Base-by-base conservation (phyloP, 805 yeast species). In the Candida peoriensis region DNA sequence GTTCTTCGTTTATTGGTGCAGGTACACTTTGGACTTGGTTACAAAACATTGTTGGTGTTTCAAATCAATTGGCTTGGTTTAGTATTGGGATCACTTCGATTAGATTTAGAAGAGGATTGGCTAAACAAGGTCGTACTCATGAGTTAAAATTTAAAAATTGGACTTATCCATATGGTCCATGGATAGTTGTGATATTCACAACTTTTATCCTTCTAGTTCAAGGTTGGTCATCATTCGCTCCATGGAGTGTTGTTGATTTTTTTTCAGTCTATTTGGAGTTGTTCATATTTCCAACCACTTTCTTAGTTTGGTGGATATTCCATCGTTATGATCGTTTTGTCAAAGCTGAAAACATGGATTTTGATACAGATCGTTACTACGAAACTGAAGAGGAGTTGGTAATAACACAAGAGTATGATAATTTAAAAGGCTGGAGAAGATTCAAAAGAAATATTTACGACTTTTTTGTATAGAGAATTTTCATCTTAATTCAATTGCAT, bases 21-120 rank as follows among this genome's bases (percentile, higher is more conserved):
- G 77, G 76, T 28, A 58, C 61, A n/a, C 55, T 72, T 25, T 72
- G 77, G 76, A 43, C 61, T 12, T 72, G 76, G 76, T 54, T 72
- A 37, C 76, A 70, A 55, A 58, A 66, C 37, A 61, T 70, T 34
- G 76, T 71, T 34, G 76, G 75, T 46, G 72, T 72, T 14, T 68
- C 76, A 5, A 72, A 72, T 48, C 72, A 69, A 50, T 48, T 72
- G 29, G 65, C 74, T 19, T 71, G 78, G 78, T 56, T 67, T 47
- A 55, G 62, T 37, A 72, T 71, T 37, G 71, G 68, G 28, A 57
- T 72, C 26, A 66, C 69, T n/a, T 64, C 72, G 22, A 61, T 72
- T 33, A 59, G 76, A 42, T 72, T 70, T 45, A 61, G 78, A 50
- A 54, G 57, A 39, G 76, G 76, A 5, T 47, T 71, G 32, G 60